Evolutionary conservation across 148 eudicot species (phyloP), one percentile per base, ranked within the genome.

Genomic region (Vaccinium corymbosum): DNA sequence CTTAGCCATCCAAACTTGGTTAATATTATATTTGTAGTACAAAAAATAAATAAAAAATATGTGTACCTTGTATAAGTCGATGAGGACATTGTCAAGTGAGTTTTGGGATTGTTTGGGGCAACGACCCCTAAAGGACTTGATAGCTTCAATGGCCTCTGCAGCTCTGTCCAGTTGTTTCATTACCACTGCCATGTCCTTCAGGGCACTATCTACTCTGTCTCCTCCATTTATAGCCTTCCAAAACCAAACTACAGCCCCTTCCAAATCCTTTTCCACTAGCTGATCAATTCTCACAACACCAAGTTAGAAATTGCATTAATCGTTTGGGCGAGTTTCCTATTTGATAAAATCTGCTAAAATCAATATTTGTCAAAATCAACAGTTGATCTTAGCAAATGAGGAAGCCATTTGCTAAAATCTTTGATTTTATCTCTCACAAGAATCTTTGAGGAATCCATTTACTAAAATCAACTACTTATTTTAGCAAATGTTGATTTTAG

Each of bases 151-250:
- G 7, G 93, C 92, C 84, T 91, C 92, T 86, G 87, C 91, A 53
- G 92, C 84, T 68, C 92, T 76, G 70, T 91, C 87, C 57, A 83
- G 89, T 82, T 90, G 93, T 32, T 90, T 91, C 91, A 91, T 88
- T 51, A 91, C 92, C 20, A 90, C 80, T 27, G 93, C 92, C 93
- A 91, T 91, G 89, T 91, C 93, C 80, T 91, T 91, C 8, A 91
- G 89, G 20, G 94, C 92, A 79, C 92, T 92, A 50, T 92, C 92
- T 0, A 90, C 90, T 82, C 90, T 86, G 83, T 92, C 94, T 22
- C 94, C 94, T 12, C 84, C 86, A 79, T 92, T 92, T 77, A 92
- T 90, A 0, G 94, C 92, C 75, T 80, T 85, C 94, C 92, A 90
- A 76, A 92, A 92, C 77, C 86, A 77, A 27, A 77, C 84, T 29